Percentiles rank a stretch among this genome's conserved stretches.
phyloP scores from a whole-genome alignment of 1,284 basidiomycete genomes.

The Sporisorium scitamineum region DNA sequence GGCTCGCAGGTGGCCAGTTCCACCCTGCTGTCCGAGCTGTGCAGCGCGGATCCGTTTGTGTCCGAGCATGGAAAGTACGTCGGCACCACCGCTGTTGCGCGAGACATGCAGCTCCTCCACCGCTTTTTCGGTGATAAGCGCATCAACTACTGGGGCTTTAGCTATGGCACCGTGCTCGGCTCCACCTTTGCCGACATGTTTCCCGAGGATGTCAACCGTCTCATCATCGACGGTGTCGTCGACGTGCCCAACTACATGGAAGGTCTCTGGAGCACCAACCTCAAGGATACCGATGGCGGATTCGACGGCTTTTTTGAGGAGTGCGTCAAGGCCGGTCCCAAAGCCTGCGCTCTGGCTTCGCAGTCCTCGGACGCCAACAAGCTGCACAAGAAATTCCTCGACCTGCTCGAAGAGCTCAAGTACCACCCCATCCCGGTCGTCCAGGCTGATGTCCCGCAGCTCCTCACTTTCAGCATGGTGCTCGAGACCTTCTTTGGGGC shows the following conservation, averaged over 20 bases:
- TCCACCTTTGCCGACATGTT: slow-evolving; percentile 54
- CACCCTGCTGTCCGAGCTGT: slow-evolving; percentile 32
- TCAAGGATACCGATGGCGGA: slow-evolving; percentile 38
- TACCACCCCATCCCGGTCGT: slow-evolving; percentile 38
- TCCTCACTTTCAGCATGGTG: slow-evolving; percentile 49
- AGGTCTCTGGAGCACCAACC: slow-evolving; percentile 41
- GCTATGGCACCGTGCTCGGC: slow-evolving; percentile 57
- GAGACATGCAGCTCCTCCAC: slow-evolving; percentile 53
- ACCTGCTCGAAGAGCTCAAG: slow-evolving; percentile 47
- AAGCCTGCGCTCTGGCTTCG: slow-evolving; percentile 38
- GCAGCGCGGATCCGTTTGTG: slow-evolving; percentile 24
- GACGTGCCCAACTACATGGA: slow-evolving; percentile 50
- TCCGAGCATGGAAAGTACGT: slow-evolving; percentile 33
- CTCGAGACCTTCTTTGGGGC: slow-evolving; percentile 33
- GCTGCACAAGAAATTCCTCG: slow-evolving; percentile 38
- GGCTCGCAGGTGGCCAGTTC: slow-evolving; percentile 29
- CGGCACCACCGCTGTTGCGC: slow-evolving; percentile 45
- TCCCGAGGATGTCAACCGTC: slow-evolving; percentile 47
- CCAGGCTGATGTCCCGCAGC: slow-evolving; percentile 41
- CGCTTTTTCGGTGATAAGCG: slow-evolving; percentile 43
- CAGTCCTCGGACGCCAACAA: slow-evolving; percentile 20
- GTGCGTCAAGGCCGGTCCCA: slow-evolving; percentile 45
- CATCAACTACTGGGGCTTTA: slow-evolving; percentile 56
- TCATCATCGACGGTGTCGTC: slow-evolving; percentile 56
- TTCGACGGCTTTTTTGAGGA: slow-evolving; percentile 44